These are phyloP conservation scores for Alternaria brassicae DNA, from an alignment of 2,329 filamentous ascomycete genomes.

Conservation along the genomic window DNA sequence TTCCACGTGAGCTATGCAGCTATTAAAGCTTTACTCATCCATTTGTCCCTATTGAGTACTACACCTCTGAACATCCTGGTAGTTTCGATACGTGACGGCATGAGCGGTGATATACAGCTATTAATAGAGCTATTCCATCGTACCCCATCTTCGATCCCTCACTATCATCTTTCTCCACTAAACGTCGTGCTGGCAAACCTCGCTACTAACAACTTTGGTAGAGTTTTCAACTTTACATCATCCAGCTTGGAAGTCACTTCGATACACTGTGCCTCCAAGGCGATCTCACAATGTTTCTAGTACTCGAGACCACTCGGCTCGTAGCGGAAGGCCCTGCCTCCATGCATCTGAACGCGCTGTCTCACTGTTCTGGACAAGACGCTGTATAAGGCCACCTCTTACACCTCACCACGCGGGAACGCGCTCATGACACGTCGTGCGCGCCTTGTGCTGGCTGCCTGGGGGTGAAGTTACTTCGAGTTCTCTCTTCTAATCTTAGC, in stretches of 20 bases:
- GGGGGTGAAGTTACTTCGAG: neutral
- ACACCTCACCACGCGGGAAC: slow-evolving; percentile 3
- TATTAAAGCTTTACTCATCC: neutral
- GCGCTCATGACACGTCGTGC: neutral
- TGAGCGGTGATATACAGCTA: neutral
- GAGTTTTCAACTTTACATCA: no score
- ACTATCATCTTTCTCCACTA: neutral
- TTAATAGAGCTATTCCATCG: neutral
- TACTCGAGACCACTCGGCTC: no score
- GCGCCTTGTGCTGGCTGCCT: neutral
- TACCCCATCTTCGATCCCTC: neutral
- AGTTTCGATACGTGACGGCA: neutral
- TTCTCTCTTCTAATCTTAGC: neutral
- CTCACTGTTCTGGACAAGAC: neutral
- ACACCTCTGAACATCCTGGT: neutral
- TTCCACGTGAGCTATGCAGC: neutral
- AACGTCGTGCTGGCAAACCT: neutral
- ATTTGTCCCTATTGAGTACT: neutral
- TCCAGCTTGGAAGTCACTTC: no score
- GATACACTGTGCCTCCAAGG: no score
- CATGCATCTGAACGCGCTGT: neutral
- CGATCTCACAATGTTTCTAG: no score
- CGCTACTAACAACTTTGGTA: neutral
- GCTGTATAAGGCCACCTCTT: neutral
- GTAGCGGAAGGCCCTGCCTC: no score